Evolutionary conservation across 805 yeast species (phyloP), one percentile per base, ranked within the genome.

Genomic region (Nakazawaea ambrosiae): DNA sequence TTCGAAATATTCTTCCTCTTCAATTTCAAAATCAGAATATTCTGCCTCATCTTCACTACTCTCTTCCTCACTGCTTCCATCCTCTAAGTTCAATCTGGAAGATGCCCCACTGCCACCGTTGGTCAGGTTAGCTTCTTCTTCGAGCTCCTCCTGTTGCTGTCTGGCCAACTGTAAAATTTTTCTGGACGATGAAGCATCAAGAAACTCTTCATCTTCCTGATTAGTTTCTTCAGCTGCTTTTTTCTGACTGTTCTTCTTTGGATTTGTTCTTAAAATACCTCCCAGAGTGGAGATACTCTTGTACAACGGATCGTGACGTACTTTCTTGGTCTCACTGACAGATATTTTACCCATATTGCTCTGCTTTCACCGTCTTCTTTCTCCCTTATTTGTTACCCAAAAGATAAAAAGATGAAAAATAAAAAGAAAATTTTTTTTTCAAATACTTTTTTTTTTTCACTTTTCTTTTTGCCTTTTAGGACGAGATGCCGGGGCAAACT

Each of bases 101-200:
- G 43, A 48, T 39, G 57, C 55, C 44, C 58, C 49, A 24, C 34
- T 50, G 42, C 48, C 45, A 36, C 41, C 46, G 33, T 44, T 36
- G 26, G 47, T 47, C 8, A 37, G 49, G 27, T 63, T 63, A 44
- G 77, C 82, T 52, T 85, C 95, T 33, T 67, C 78, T 37, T 77
- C 89, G 16, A 89, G 57, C 54, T 92, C 99, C 31, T 84, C 88
- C 60, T 88, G 96, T 63, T 92, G 99, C 51, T 83, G 90, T 49
- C 74, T 79, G 15, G 98, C 99, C 44, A 92, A 68, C 55, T 83
- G 85, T 47, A 92, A 66, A 58, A 92, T 89, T 61, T 77, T 86
- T 58, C 94, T 70, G 1, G 97, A 85, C 22, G 86, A 65, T 15
- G 76, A 67, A 15, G 97, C 83, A 63, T 90, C 96, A 27, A 92